Evolutionary conservation across 495 filamentous ascomycete genomes (phyloP).

Genomic region (Rostrohypoxylon terebratum): DNA sequence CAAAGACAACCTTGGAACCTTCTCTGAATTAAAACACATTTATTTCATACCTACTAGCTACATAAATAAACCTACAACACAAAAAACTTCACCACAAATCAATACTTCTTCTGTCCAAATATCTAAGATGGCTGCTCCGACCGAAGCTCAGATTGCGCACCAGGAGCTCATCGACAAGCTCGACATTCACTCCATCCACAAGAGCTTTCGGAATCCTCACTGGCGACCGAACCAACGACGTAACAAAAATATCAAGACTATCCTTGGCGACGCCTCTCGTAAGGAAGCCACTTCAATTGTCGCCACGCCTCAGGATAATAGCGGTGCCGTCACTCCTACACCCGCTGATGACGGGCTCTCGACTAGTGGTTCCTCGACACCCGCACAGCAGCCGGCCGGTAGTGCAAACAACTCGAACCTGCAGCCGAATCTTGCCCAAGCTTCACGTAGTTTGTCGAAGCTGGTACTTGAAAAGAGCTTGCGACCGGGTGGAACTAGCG

Average conservation of each 20-base stretch:
- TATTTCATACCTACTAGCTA: background rate
- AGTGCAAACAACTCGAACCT: slow-evolving; percentile 51
- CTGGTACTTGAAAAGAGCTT: slow-evolving; percentile 81
- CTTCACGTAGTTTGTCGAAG: slow-evolving; percentile 83
- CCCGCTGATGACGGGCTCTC: slow-evolving; percentile 63
- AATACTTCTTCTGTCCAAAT: slow-evolving; percentile 15
- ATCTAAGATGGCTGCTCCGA: slow-evolving; percentile 44
- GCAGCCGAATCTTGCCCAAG: slow-evolving; percentile 81
- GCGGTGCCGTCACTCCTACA: slow-evolving; percentile 79
- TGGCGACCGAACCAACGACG: slow-evolving; percentile 94
- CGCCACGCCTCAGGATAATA: slow-evolving; percentile 81
- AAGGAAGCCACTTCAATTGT: slow-evolving; percentile 81
- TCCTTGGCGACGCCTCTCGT: slow-evolving; percentile 87
- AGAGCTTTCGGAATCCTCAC: slow-evolving; percentile 85
- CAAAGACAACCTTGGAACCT: background rate
- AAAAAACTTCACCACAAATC: background rate
- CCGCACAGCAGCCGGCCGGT: slow-evolving; percentile 58
- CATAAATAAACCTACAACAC: slow-evolving; percentile 5
- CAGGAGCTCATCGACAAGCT: slow-evolving; percentile 80
- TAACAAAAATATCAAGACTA: slow-evolving; percentile 98
- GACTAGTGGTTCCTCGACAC: slow-evolving; percentile 69
- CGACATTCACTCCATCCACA: slow-evolving; percentile 83
- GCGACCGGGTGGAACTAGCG: slow-evolving; percentile 46
- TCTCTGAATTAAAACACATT: background rate
- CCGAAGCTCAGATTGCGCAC: slow-evolving; percentile 62